phyloP scores from a whole-genome alignment of 1,284 basidiomycete species.

The Rhizoctonia solani region DNA sequence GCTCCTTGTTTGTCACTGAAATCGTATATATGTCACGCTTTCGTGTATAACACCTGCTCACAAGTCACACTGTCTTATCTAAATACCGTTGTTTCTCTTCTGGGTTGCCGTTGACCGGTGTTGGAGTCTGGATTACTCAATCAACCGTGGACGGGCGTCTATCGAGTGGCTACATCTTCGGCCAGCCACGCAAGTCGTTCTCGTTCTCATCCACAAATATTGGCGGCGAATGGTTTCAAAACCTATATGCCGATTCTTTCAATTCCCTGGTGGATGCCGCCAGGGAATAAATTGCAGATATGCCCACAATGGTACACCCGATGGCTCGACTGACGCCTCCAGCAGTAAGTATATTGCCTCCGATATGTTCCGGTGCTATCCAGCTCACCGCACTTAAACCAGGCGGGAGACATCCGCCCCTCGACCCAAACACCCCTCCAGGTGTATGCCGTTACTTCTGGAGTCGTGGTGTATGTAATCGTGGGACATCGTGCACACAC shows the following conservation, averaged over 20 bases:
- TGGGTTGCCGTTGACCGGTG: no score
- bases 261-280: slow-evolving; percentile 25
- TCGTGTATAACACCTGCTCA: no score
- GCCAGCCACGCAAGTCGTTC: background rate
- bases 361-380: no score
- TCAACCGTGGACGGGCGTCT: background rate
- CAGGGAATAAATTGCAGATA: slow-evolving; percentile 30
- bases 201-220: background rate
- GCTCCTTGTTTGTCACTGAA: no score
- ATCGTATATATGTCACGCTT: no score
- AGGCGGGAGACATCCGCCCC: no score
- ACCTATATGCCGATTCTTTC: slow-evolving; percentile 21
- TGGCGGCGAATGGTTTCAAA: slow-evolving; percentile 8
- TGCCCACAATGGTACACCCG: slow-evolving; percentile 11
- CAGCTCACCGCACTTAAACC: no score
- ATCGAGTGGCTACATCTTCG: background rate
- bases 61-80: no score
- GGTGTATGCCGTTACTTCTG: background rate
- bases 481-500: background rate
- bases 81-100: no score
- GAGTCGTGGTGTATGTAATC: background rate
- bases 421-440: background rate
- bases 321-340: background rate
- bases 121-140: no score
- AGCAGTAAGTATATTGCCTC: background rate